phyloP scores from a whole-genome alignment of 352 stramenopile genomes.

The Pythium rishiriense region DNA sequence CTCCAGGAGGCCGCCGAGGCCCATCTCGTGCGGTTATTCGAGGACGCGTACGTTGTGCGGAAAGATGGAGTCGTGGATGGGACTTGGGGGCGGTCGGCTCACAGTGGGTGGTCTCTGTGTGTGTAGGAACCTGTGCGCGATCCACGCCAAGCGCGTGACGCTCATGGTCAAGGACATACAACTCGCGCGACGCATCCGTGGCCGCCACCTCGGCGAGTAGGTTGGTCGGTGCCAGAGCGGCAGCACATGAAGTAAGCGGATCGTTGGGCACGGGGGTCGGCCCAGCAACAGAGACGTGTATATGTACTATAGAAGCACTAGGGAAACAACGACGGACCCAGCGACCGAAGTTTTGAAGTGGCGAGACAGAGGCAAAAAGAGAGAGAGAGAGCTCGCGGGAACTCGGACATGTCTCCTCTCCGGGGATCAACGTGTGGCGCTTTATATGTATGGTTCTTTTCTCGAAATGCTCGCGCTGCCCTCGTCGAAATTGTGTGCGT shows the following conservation, averaged over 20 bases:
- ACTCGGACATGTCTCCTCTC: too few species aligned
- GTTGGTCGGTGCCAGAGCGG: neutral
- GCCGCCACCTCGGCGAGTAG: slow-evolving; percentile 67
- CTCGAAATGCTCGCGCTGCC: too few species aligned
- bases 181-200: slow-evolving; percentile 90
- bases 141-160: slow-evolving; percentile 94
- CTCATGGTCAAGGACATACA: slow-evolving; percentile 95
- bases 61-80: neutral
- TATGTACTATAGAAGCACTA: slow-evolving; percentile 19
- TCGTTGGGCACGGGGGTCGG: neutral
- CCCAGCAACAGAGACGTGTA: too few species aligned
- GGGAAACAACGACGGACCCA: slow-evolving; percentile 2
- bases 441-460: too few species aligned
- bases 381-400: too few species aligned
- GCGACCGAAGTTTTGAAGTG: neutral
- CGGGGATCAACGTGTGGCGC: too few species aligned
- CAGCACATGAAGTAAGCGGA: neutral
- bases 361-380: neutral
- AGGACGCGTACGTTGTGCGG: slow-evolving; percentile 80
- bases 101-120: slow-evolving; percentile 29
- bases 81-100: neutral
- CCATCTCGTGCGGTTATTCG: slow-evolving; percentile 95
- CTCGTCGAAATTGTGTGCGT: too few species aligned
- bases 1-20: slow-evolving; percentile 93
- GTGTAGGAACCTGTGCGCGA: slow-evolving; percentile 90